Evolutionary conservation across 73 alveolate genomes (phyloP), one percentile per base, ranked within the genome.

Genomic region (Strombidium stylifer): DNA sequence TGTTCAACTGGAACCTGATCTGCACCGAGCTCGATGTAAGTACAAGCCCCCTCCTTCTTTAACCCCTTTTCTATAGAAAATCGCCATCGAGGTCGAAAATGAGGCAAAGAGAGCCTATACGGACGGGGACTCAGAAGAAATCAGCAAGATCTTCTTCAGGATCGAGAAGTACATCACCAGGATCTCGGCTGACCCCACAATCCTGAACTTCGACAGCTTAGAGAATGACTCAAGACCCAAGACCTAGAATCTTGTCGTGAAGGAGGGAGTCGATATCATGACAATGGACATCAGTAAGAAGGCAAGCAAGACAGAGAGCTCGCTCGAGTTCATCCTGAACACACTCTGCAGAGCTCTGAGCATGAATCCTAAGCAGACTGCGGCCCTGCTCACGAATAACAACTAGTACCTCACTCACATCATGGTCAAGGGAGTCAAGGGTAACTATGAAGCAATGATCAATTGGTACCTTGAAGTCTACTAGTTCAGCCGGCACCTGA

Each of bases 341-440:
- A 62, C 94, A 7, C 58, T 76, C 11, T 83, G 94, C 67, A 52
- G 79, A 42, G 57, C 74, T 34, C 69, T 83, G 34, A 27, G 46
- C 18, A 28, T 83, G 85, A 83, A 65, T 34, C 83, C 89, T 7
- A 83, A 83, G 58, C 69, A 90, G 69, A 89, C 94, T 6, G 96
- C 97, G 10, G 92, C 91, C 25, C 76, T 90, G 36, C 70, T 90
- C 6, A 78, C 96, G 3, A 86, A 86, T 51, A 86, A 86, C 23
- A 82, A 86, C 44, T 77, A 90, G 60, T 90, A 81, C 49, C 67
- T 90, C 25, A 91, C 91, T 24, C 97, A 90, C 60, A 45, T 89
- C 18, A 70, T 82, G 18, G 96, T 89, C 8, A 90, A 87, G 64
- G 97, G 97, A 23, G 84, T 90, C 45, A 90, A 90, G 51, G 91